Evolutionary conservation across 2,329 filamentous ascomycete genomes (phyloP), one percentile per base, ranked within the genome.

Genomic region (Blumeria hordei): DNA sequence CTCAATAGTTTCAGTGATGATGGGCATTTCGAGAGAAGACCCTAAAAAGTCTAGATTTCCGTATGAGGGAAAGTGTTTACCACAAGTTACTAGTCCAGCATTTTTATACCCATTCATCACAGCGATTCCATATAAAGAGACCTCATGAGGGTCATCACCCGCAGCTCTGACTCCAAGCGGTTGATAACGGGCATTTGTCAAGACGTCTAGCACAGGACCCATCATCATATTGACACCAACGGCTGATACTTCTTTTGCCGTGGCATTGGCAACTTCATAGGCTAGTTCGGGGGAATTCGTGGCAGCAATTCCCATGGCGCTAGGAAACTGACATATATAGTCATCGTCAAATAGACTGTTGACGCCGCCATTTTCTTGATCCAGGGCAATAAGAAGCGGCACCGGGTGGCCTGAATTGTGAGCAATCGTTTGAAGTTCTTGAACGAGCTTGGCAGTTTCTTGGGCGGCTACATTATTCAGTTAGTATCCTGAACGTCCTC

Each of bases 321-420:
- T 94, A 8, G 92, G 92, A 62, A 94, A 98, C 66, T 96, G 92
- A 60, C 87, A 88, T 61, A 96, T 90, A 66, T 88, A 92, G 64
- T 92, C 86, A 62, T 94, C 88, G 66, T 96, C 90, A 64, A 93
- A 95, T 2, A 96, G 75, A 69, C 87, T 94, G 70, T 95, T 96
- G 67, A 95, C 90, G 3, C 90, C 88, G 59, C 92, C 92, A 78
- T 98, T 96, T 67, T 98, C 92, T 66, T 98, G 92, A 65, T 96
- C 92, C 39, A 96, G 72, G 41, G 85, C 88, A 62, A 98, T 95
- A 55, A 93, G 73, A 16, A 98, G 71, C 1, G 92, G 92, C 2
- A 90, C 82, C 3, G 85, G 83, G 67, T 96, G 90, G 18, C 90
- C 90, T 57, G 90, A 83, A 68, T 93, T 77, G 64, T 86, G 85